Evolutionary conservation across 352 stramenopile species (phyloP).

Genomic region (Phytopythium cucurbitacearum): DNA sequence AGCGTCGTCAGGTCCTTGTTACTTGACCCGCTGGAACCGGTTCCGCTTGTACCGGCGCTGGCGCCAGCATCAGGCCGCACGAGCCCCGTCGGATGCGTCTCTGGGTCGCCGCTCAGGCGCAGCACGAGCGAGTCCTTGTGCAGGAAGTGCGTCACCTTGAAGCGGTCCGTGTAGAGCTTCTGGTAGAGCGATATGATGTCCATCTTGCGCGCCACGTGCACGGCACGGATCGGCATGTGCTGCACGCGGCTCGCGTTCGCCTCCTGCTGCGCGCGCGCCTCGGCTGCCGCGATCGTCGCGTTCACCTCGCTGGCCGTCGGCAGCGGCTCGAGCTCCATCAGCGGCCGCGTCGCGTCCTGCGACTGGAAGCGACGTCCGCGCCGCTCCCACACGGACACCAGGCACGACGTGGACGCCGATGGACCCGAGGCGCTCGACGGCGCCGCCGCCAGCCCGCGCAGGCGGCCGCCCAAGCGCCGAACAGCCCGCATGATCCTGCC

Average conservation of each 20-base stretch:
- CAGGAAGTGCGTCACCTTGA: slow-evolving; percentile 77
- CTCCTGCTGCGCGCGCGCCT: slow-evolving; percentile 40
- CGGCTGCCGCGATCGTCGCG: slow-evolving; percentile 59
- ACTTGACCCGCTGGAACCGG: slow-evolving; percentile 10
- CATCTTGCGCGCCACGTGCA: slow-evolving; percentile 84
- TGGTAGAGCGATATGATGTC: slow-evolving; percentile 83
- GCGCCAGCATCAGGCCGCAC: not conserved
- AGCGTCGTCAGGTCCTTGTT: slow-evolving; percentile 38
- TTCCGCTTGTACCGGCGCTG: slow-evolving; percentile 19
- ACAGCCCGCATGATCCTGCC: slow-evolving; percentile 29
- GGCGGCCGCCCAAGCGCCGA: slow-evolving; percentile 24
- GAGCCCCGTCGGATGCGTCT: slow-evolving; percentile 21
- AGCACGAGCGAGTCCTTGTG: slow-evolving; percentile 83
- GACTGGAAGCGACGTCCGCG: slow-evolving; percentile 12
- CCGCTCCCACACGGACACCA: slow-evolving; percentile 15
- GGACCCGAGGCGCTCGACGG: slow-evolving; percentile 6
- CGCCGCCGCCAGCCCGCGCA: slow-evolving; percentile 5
- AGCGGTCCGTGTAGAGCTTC: slow-evolving; percentile 83
- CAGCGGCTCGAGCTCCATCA: slow-evolving; percentile 38
- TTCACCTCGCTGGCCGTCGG: slow-evolving; percentile 62
- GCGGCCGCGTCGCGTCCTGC: slow-evolving; percentile 7
- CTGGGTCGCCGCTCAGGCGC: slow-evolving; percentile 42
- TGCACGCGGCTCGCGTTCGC: slow-evolving; percentile 48
- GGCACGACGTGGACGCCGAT: slow-evolving; percentile 7
- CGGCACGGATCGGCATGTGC: slow-evolving; percentile 79